Conservation (phyloP, 2,329 filamentous ascomycete genomes). For the Boeremia lycopersici region DNA sequence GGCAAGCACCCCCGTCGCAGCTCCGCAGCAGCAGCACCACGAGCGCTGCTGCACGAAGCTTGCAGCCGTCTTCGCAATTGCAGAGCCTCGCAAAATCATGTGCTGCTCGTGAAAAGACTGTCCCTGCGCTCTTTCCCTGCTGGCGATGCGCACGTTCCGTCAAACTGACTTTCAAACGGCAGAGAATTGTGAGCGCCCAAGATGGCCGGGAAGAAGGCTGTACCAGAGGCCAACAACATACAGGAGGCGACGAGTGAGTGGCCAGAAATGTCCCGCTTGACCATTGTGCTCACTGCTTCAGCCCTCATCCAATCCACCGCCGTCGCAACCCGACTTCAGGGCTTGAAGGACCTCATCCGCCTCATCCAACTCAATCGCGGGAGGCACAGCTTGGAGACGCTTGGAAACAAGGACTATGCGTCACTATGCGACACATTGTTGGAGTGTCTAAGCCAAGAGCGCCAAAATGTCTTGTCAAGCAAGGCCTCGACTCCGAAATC, state of each 20-base stretch:
- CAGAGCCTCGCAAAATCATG: not conserved
- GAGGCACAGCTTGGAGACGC: conserved; percentile 48
- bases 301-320: conserved; percentile 38
- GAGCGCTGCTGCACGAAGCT: not conserved
- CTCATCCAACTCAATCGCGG: conserved; percentile 61
- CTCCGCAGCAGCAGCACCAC: conserved; percentile 24
- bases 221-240: conserved; percentile 32
- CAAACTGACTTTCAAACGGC: conserved; percentile 12
- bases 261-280: not conserved
- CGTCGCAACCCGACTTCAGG: conserved; percentile 55
- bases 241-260: conserved; percentile 45
- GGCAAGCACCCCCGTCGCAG: conserved; percentile 22
- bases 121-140: not conserved
- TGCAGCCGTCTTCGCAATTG: conserved; percentile 1
- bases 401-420: conserved; percentile 81
- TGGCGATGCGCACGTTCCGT: conserved; percentile 18
- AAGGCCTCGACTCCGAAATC: conserved; percentile 48
- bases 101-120: not conserved
- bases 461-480: conserved; percentile 63
- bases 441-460: conserved; percentile 69
- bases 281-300: conserved; percentile 23
- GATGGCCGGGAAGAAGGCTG: conserved; percentile 24
- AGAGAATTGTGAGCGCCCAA: conserved; percentile 15
- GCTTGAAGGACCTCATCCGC: conserved; percentile 61
- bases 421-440: conserved; percentile 83